Base-by-base conservation (phyloP, 192 early-diverging fungal species). In the Podila epigama region DNA sequence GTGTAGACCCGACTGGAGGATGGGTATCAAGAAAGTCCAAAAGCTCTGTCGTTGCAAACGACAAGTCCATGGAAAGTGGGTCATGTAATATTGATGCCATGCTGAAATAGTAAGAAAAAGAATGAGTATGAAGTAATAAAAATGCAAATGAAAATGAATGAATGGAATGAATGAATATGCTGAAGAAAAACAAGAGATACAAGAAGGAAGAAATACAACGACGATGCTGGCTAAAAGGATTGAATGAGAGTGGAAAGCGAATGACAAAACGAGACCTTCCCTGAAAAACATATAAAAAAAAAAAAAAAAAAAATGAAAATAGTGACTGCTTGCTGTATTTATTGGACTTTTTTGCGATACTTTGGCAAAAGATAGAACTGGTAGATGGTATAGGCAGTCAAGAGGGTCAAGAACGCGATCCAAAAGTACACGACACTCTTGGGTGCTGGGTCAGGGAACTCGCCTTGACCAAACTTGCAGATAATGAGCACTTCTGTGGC, bases 401-500 rank as follows among this genome's bases (percentile, higher is more conserved):
- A 68, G 4, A 84, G 34, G 4, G 79, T 69, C 8, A 85, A 64
- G 25, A 96, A 88, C 0, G 85, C 48, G 28, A 64, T 68, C 97
- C 97, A 98, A 60, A 92, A 93, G 50, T 87, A 75, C 13, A 89
- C 79, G 5, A 96, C 91, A 12, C 71, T 8, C 9, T 68, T 70
- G 12, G 97, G 97, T 15, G 89, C 89, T 6, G 95, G 91, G 52
- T 88, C 85, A 1, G 88, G 77, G 78, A 98, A 98, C 80, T 97
- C 95, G 54, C 90, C 95, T 37, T 84, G 84, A 12, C 89, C 87
- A 83, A 95, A 97, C 80, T 98, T 98, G 75, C 95, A 82, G 51
- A 90, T 84, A 68, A 98, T 96, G n/a, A 98, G 69, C 8, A 94
- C 85, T 75, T 98, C 97, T 1, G 96, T 96, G 42, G 95, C 70